Percentiles rank a stretch among this genome's conserved stretches.
Conservation (phyloP, 495 filamentous ascomycete genomes). For the Tetracladium marchalianum region DNA sequence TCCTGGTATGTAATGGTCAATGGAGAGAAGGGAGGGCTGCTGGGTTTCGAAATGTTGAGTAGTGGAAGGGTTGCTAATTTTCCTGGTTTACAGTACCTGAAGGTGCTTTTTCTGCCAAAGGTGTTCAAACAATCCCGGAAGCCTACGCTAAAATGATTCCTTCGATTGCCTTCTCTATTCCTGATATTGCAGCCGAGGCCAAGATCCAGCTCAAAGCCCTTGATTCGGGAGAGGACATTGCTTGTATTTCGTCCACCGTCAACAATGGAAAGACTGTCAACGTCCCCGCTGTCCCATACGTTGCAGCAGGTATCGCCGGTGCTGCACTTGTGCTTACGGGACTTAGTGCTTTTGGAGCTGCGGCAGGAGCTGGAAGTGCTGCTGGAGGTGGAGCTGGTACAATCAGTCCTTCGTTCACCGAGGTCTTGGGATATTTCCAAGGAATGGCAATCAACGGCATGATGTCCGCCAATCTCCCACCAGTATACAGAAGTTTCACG, state of each 20-base stretch:
- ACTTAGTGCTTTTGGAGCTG: slow-evolving; percentile 36
- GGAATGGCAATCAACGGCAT: slow-evolving; percentile 91
- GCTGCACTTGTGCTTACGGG: slow-evolving; percentile 70
- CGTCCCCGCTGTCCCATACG: slow-evolving; percentile 70
- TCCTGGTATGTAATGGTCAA: slow-evolving; percentile 51
- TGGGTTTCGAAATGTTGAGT: not conserved
- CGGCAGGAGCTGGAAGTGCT: slow-evolving; percentile 25
- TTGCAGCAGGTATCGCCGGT: slow-evolving; percentile 79
- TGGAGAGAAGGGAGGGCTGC: not conserved
- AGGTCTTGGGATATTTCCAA: slow-evolving; percentile 88
- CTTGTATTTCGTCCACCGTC: slow-evolving; percentile 75
- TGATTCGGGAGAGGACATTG: slow-evolving; percentile 50
- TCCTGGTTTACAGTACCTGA: slow-evolving; percentile 46
- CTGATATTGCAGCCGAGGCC: slow-evolving; percentile 82
- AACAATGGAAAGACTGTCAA: slow-evolving; percentile 76
- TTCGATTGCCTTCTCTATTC: slow-evolving; percentile 80
- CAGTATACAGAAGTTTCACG: slow-evolving; percentile 76
- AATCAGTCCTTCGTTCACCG: slow-evolving; percentile 73
- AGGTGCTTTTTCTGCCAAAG: slow-evolving; percentile 63
- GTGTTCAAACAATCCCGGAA: slow-evolving; percentile 56
- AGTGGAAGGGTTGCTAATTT: slow-evolving; percentile 13
- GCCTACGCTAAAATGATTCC: slow-evolving; percentile 69
- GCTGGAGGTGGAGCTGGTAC: slow-evolving; percentile 50
- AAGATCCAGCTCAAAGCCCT: slow-evolving; percentile 62
- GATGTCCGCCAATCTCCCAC: slow-evolving; percentile 80